phyloP scores from a whole-genome alignment of 306 rosid genomes.

The Rosa chinensis region DNA sequence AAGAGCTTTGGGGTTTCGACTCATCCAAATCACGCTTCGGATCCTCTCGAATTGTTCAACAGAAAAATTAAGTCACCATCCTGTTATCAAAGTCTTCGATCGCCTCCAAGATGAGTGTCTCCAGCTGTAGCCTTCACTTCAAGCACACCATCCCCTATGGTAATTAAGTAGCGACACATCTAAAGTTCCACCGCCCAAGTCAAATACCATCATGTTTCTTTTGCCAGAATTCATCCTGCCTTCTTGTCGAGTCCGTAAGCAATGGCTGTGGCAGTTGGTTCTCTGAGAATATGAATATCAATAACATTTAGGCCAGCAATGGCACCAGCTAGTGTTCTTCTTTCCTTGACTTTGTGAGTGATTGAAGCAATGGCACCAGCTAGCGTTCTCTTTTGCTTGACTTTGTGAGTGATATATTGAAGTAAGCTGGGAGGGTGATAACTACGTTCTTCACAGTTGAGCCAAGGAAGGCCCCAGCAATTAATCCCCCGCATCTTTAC shows the following conservation, averaged over 20 bases:
- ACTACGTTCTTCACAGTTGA: too few relatives aligned
- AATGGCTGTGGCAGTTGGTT: not conserved
- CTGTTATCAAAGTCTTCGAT: not conserved
- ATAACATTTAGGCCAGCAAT: not conserved
- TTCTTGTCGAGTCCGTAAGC: not conserved
- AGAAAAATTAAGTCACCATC: not conserved
- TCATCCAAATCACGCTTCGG: too few relatives aligned
- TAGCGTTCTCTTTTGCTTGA: not conserved
- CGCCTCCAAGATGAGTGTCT: not conserved
- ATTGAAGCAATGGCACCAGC: not conserved
- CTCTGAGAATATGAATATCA: not conserved
- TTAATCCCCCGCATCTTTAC: too few relatives aligned
- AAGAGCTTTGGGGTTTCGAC: not conserved
- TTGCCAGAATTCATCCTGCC: not conserved
- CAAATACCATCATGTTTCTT: not conserved
- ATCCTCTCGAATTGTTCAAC: too few relatives aligned
- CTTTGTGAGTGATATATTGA: not conserved
- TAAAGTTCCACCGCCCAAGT: not conserved
- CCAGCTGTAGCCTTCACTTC: not conserved
- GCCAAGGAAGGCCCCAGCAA: too few relatives aligned
- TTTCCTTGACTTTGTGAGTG: too few relatives aligned
- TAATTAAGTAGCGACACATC: not conserved
- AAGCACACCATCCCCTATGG: not conserved
- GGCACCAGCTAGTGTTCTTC: too few relatives aligned
- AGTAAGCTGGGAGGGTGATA: too few relatives aligned